Evolutionary conservation across 2,329 filamentous ascomycete genomes (phyloP).

Genomic region (Fusarium haematococcum): DNA sequence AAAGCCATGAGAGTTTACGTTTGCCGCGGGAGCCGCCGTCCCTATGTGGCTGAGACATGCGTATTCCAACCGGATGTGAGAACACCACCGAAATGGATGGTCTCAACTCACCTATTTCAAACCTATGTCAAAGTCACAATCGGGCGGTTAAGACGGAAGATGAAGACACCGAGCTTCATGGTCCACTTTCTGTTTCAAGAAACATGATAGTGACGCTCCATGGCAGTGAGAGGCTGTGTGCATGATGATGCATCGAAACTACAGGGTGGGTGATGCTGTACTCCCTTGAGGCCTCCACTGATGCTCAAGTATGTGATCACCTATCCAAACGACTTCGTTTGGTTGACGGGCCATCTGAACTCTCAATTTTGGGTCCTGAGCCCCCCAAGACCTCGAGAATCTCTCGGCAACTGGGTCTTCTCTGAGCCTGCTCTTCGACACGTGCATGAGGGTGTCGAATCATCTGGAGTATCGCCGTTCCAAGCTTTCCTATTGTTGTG

Average conservation of each 20-base stretch:
- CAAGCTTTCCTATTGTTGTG: background rate
- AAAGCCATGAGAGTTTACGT: background rate
- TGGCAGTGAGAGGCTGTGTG: background rate
- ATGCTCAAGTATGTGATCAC: background rate
- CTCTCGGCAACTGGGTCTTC: background rate
- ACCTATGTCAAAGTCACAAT: background rate
- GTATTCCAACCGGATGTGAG: background rate
- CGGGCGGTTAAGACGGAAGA: background rate
- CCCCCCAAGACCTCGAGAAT: background rate
- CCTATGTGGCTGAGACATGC: background rate
- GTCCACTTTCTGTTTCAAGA: background rate
- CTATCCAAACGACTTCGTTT: background rate
- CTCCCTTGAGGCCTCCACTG: background rate
- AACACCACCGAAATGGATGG: background rate
- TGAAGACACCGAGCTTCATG: background rate
- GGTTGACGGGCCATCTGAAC: background rate
- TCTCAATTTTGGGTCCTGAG: background rate
- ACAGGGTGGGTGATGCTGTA: background rate
- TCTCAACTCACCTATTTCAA: background rate
- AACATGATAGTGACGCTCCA: background rate
- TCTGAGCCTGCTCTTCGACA: background rate
- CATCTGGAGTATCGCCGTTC: background rate
- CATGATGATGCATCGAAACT: background rate
- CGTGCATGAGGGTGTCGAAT: background rate
- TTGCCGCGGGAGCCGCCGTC: background rate